Base-by-base conservation (phyloP, 163 green algal species). In the Scenedesmus sp. region DNA sequence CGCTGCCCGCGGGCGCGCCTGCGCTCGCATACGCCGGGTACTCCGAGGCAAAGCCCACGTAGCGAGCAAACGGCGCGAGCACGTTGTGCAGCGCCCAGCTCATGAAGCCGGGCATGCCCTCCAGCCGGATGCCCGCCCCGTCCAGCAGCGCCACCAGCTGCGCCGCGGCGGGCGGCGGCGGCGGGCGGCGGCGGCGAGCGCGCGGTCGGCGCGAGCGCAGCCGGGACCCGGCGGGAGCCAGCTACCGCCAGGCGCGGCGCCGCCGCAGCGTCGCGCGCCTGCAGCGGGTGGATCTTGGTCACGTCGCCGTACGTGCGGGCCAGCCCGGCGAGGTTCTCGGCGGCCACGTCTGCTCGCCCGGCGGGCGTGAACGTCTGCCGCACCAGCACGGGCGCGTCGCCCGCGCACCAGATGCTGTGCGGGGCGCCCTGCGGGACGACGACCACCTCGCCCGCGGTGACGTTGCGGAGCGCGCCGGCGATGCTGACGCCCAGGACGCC, bases 271-370 rank as follows among this genome's bases (percentile, higher is more conserved):
- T 26, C 53, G 10, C n/a, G 6, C 53, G 14, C 24, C 6, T 60
- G 10, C 6, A 22, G 53, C 34, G 31, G 50, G n/a, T 50, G 70
- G 0, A 78, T 54, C 14, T 47, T 15, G 10, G 53, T 42, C 26
- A 78, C 50, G 14, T 67, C 42, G 11, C 70, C 70, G n/a, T 78
- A 78, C 3, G 14, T 78, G 36, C 33, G 33, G n/a, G 53, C 70
- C 14, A 78, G 42, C 6, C 70, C 70, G 10, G 70, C 70, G 29
- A 78, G 70, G 53, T 56, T 58, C 54, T 78, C 70, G 53, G 67
- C 67, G 2, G 10, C 18, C 70, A 69, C 70, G 39, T 9, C 54
- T 26, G 60, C 31, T 17, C n/a, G 22, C 18, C 33, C 50, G 10
- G 70, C 33, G 22, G 70, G 70, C 7, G 34, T 56, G 15, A 78